Evolutionary conservation across 2,329 filamentous ascomycete species (phyloP).

Genomic region (Catunica adiposa): DNA sequence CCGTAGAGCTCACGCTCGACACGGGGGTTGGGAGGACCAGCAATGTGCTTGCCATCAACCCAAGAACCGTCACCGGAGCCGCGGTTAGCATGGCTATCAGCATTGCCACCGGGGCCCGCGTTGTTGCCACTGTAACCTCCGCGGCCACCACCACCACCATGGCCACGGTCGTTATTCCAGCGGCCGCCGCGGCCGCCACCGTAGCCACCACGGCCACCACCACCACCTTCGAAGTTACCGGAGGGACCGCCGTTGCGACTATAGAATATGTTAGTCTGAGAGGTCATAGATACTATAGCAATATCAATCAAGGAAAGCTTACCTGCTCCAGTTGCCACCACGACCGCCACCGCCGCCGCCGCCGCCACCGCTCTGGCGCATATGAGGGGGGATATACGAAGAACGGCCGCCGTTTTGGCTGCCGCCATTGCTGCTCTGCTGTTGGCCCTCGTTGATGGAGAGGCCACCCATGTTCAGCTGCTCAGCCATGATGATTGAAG

Average conservation of each 20-base stretch:
- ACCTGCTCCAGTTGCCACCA: constrained; percentile 39
- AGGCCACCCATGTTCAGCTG: constrained; percentile 70
- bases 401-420: constrained; percentile 25
- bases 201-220: constrained; percentile 25
- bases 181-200: constrained; percentile 20
- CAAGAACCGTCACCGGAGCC: constrained; percentile 92
- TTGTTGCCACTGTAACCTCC: constrained; percentile 19
- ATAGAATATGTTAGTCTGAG: too few species aligned
- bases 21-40: constrained; percentile 74
- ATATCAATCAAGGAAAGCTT: too few species aligned
- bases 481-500: constrained; percentile 49
- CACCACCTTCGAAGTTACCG: constrained; percentile 28
- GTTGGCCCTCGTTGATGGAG: constrained; percentile 21
- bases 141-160: constrained; percentile 22
- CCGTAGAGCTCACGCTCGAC: constrained; percentile 94
- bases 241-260: too few species aligned
- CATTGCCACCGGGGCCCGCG: constrained; percentile 26
- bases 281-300: too few species aligned
- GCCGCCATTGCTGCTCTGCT: constrained; percentile 19
- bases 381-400: constrained; percentile 75
- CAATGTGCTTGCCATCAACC: constrained; percentile 91
- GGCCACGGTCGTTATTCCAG: constrained; percentile 22
- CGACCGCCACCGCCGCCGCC: constrained; percentile 16
- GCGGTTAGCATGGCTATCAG: constrained; percentile 27
- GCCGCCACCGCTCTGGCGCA: constrained; percentile 35